phyloP scores from a whole-genome alignment of 371 early-diverging fungal genomes.

The Nematocida ausubeli region DNA sequence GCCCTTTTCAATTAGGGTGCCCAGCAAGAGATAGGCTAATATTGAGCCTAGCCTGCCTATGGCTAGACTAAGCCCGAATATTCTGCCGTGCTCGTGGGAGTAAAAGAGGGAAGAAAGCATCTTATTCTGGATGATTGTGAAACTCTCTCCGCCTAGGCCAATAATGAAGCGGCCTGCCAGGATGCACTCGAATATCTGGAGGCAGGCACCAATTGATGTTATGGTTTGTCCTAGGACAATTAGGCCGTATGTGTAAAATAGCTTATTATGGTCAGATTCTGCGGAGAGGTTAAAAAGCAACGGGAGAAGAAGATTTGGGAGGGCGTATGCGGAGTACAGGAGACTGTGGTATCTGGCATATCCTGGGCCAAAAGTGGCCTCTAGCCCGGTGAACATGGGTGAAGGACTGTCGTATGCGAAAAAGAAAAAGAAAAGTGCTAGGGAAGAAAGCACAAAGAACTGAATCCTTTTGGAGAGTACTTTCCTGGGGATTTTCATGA shows the following conservation, averaged over 20 bases:
- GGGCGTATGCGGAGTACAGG: constrained; percentile 72
- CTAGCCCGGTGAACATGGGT: constrained; percentile 70
- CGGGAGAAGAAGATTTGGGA: constrained; percentile 74
- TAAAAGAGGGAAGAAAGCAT: constrained; percentile 70
- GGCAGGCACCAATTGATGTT: constrained; percentile 69
- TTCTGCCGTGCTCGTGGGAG: constrained; percentile 70
- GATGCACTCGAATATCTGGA: constrained; percentile 69
- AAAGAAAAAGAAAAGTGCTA: constrained; percentile 69
- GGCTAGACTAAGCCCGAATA: constrained; percentile 70
- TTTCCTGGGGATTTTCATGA: constrained; percentile 18
- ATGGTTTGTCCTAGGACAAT: constrained; percentile 71
- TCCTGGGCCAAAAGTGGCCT: constrained; percentile 60
- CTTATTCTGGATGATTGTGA: constrained; percentile 71
- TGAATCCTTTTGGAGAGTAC: background rate
- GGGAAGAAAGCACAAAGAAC: constrained; percentile 45
- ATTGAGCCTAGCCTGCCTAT: constrained; percentile 71
- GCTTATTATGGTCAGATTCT: constrained; percentile 67
- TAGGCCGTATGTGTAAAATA: constrained; percentile 69
- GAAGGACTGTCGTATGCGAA: constrained; percentile 73
- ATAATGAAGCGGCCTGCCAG: constrained; percentile 71
- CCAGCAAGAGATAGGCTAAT: constrained; percentile 70
- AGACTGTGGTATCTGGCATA: constrained; percentile 69
- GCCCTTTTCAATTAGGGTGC: constrained; percentile 61
- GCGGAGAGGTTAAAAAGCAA: constrained; percentile 70
- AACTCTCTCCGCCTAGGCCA: constrained; percentile 73